Evolutionary conservation across 2,329 filamentous ascomycete species (phyloP), one percentile per base, ranked within the genome.

Genomic region (Blastomyces silverae): DNA sequence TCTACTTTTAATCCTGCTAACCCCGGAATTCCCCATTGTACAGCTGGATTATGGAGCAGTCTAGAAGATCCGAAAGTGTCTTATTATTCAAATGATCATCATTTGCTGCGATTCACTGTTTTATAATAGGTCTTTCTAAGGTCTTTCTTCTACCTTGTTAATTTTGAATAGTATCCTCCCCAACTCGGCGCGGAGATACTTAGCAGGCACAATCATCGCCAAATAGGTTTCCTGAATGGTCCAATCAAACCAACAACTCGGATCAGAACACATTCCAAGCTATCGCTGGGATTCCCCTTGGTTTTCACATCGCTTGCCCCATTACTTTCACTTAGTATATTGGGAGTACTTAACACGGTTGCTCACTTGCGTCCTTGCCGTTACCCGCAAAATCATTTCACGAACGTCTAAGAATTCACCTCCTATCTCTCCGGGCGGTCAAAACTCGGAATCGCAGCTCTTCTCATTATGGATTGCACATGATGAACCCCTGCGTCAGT

Each of bases 91-190:
- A 20, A 60, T 34, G 22, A 46, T 46, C n/a, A 22, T 25, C 6
- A 44, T 44, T 59, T 6, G 34, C 56, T 42, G 28, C n/a, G 25
- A 59, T 59, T 31, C 31, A 20, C 34, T 28, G 56, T 44, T 59
- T 42, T 28, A 59, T 37, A 13, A 34, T 25, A 25, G 28, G 7
- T 31, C 17, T 39, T 57, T 34, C 7, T 20, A 34, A 25, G 25
- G 17, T 11, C 28, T n/a, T 37, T 37, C n/a, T 39, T 57, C 17
- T 7, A 11, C 20, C 1, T 37, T 57, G 53, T 10, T 57, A n/a
- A 34, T 11, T 37, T 8, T 39, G 48, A 50, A 50, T 13, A 25
- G 48, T 13, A 7, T 20, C 44, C 1, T 20, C 44, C 44, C 3
- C 17, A 20, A 20, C 17, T 46, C 44, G 17, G 17, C 6, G 3